These are phyloP conservation scores for Stevia rebaudiana DNA, from an alignment of 140 eudicot species.

Conservation along the genomic window DNA sequence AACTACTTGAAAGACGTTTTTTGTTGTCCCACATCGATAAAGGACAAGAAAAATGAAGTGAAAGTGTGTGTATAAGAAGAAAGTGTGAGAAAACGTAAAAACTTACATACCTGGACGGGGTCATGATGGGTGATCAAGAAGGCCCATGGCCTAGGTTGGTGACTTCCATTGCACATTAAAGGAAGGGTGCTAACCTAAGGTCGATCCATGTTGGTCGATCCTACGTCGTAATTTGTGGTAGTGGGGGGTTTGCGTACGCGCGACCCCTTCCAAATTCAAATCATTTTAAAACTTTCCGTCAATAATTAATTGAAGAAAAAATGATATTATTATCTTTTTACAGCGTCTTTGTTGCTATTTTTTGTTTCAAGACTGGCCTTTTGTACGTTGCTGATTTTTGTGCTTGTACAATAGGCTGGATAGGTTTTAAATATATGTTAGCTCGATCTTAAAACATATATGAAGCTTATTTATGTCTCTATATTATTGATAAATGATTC, in stretches of 20 bases:
- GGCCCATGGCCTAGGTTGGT: conserved; percentile 46
- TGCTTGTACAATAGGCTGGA: no score
- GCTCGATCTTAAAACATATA: no score
- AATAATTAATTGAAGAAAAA: no score
- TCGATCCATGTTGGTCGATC: conserved; percentile 29
- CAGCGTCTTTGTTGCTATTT: no score
- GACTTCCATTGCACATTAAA: conserved; percentile 38
- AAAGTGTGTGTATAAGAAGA: not conserved
- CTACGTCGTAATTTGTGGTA: conserved; percentile 39
- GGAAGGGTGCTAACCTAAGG: conserved; percentile 39
- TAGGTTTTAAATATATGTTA: no score
- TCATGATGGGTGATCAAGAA: conserved; percentile 35
- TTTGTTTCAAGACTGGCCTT: no score
- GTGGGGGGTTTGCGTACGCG: conserved; percentile 36
- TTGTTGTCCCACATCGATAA: conserved; percentile 29
- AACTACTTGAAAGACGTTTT: no score
- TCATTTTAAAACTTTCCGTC: not conserved
- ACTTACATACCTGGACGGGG: conserved; percentile 48
- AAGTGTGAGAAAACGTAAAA: not conserved
- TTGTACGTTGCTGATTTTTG: no score
- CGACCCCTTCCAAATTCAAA: conserved; percentile 15
- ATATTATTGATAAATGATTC: no score
- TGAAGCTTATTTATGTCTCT: no score
- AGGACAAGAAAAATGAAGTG: not conserved
- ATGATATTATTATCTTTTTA: no score